Base-by-base conservation (phyloP, 2,329 filamentous ascomycete species). In the Furcasterigmium furcatum region DNA sequence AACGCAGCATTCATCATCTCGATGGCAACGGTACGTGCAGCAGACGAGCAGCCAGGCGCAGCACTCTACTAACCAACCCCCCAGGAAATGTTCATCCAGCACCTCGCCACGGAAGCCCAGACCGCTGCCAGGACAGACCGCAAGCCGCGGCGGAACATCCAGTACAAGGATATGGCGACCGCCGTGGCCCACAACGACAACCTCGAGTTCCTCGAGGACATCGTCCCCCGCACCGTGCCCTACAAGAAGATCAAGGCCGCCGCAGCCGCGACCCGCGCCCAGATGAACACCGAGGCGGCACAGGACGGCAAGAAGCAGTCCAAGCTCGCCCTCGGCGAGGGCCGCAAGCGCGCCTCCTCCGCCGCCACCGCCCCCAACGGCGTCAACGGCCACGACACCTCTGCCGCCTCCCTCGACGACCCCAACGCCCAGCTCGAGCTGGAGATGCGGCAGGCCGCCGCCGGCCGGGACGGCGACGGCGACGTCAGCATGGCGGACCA, bases 1-100 rank as follows among this genome's bases (percentile, higher is more conserved):
- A 95, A 95, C 60, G 92, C 92, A 44, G 88, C 91, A 18, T 97
- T 97, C 64, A 84, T 92, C 46, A 95, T 97, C 58, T 91, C 92
- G 2, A 78, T 96, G 49, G 94, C 94, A 19, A 91, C 94, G 4
- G 87, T 88, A 67, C 53, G 77, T n/a, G n/a, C n/a, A n/a, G n/a
- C n/a, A n/a, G n/a, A n/a, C n/a, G 18, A 38, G 16, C 14, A 4
- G 14, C 27, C 22, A 2, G 27, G 5, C 12, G 3, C 9, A 41
- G 8, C 19, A 13, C 21, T 25, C 10, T 12, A 27, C 7, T 12
- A 27, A 6, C 30, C 41, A 25, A 22, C 9, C 14, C n/a, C 19
- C 16, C 46, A 91, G 86, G 94, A 99, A 70, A 85, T 96, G 78
- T 97, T 99, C 71, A 85, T 99, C 55, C 90, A 96, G 65, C 87